Evolutionary conservation across 2,329 filamentous ascomycete genomes (phyloP), one percentile per base, ranked within the genome.

Genomic region (Aspergillus sp.): DNA sequence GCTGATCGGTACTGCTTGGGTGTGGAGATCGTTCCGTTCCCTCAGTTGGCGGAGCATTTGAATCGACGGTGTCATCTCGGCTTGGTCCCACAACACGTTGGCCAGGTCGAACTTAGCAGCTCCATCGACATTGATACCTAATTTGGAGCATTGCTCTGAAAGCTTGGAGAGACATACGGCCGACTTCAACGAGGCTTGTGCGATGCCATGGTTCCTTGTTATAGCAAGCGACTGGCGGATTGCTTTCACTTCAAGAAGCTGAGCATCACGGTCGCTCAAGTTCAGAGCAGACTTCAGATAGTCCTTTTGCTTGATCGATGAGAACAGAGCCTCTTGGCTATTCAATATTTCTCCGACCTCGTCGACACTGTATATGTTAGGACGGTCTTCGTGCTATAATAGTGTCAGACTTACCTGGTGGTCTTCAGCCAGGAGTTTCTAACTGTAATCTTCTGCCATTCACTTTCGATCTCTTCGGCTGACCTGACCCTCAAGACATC

Each of bases 1-100:
- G 47, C 86, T 90, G 26, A 95, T 81, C 2, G 80, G 74, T 42
- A 95, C 83, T 1, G 82, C 83, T 67, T 95, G 89, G 52, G 82
- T 83, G 50, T 82, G 82, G 2, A 89, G 71, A 24, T 83, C 79
- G 36, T 79, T 77, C 47, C 83, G 78, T 41, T 79, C 76, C 50
- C 88, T 82, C 10, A 96, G 80, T 41, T 83, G 81, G 63, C 93
- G 88, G 17, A 97, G 82, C 81, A 97, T 92, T 35, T 86, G 82
- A 54, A 99, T 96, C 0, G 94, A 96, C 0, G 89, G 84, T 17
- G 87, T 84, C 76, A 90, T 89, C 70, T 99, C 93, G 11, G 91
- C 91, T 66, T 96, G 88, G 56, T 95, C 90, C 93, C 94, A 99
- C 1, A 99, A 76, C 6, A 95, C 90, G 63, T 88, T 90, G 10